Percentiles rank a stretch among this genome's conserved stretches.
phyloP scores from a whole-genome alignment of 2,329 filamentous ascomycete genomes.

The Juglanconis juglandina region DNA sequence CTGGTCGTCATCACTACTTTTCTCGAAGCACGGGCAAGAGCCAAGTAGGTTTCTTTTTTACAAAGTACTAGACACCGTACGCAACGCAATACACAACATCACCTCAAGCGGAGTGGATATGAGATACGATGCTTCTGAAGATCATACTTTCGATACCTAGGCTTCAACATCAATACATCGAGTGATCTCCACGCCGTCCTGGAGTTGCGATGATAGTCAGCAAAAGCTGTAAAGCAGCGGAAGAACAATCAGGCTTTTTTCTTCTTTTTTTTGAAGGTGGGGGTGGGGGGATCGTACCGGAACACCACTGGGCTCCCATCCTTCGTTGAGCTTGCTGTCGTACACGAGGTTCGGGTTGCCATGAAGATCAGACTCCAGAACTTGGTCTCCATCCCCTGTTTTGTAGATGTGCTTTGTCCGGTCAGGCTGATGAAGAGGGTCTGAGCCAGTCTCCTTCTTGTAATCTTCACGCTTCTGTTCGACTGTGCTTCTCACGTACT shows the following conservation, averaged over 20 bases:
- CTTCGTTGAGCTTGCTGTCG: slow-evolving; percentile 59
- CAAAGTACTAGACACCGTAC: no score
- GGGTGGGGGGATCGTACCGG: slow-evolving; percentile 29
- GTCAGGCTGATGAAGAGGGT: slow-evolving; percentile 36
- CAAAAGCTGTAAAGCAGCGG: no score
- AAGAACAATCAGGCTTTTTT: no score
- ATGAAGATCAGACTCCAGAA: slow-evolving; percentile 27
- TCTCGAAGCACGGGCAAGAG: no score
- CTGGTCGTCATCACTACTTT: no score
- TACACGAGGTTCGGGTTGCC: slow-evolving; percentile 67
- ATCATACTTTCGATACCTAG: not conserved
- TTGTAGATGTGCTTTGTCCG: slow-evolving; percentile 49
- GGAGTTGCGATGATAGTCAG: not conserved
- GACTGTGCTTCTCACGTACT: slow-evolving; percentile 65
- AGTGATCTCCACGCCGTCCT: slow-evolving; percentile 64
- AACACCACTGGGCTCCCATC: slow-evolving; percentile 65
- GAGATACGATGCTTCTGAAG: no score
- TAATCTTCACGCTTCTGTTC: slow-evolving; percentile 54
- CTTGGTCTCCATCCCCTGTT: slow-evolving; percentile 49
- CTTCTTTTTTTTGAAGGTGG: not conserved
- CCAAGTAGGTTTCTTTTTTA: no score
- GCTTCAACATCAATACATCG: slow-evolving; percentile 45
- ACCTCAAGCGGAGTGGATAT: no score
- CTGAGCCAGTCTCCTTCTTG: slow-evolving; percentile 22
- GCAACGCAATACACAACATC: no score